These are phyloP conservation scores for Emiliania huxleyi DNA, from an alignment of 78 protist species.

Conservation along the genomic window DNA sequence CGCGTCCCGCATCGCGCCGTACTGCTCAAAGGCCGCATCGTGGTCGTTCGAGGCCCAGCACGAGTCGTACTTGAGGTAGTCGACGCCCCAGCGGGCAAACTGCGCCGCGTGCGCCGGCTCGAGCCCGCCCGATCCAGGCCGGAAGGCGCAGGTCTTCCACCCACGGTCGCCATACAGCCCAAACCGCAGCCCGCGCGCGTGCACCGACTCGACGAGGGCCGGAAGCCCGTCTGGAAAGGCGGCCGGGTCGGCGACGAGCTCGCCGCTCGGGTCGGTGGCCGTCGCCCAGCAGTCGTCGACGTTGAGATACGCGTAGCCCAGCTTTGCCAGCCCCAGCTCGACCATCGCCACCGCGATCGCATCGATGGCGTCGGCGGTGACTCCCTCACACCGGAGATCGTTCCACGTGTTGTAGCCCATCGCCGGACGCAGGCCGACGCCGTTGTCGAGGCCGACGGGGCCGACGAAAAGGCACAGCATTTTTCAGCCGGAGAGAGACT, in stretches of 20 bases:
- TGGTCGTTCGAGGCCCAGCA: background rate
- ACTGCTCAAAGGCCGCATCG: background rate
- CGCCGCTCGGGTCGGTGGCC: too few species aligned
- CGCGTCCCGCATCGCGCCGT: conserved; percentile 29
- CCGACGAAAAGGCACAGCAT: background rate
- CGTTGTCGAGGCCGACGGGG: conserved; percentile 4
- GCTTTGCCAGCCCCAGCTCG: background rate
- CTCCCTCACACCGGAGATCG: background rate
- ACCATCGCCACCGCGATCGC: background rate
- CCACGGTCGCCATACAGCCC: conserved; percentile 33
- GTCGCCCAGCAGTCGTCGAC: conserved; percentile 21
- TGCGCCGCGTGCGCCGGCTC: background rate
- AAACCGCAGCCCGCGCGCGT: background rate
- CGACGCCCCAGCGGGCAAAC: conserved; percentile 21
- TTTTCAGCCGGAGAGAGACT: too few species aligned
- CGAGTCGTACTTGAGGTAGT: conserved; percentile 8
- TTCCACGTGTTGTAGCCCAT: conserved; percentile 48
- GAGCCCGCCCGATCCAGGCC: background rate
- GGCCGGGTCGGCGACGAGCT: background rate
- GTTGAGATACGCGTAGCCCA: conserved; percentile 15
- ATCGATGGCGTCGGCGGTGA: background rate
- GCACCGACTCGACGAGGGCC: background rate
- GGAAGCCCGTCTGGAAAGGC: conserved; percentile 1
- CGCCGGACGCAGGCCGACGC: background rate
- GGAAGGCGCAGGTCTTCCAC: background rate